Percentiles rank a stretch among this genome's conserved stretches.
phyloP scores from a whole-genome alignment of 768 basidiomycete species.

The Pseudohyphozyma bogoriensis region DNA sequence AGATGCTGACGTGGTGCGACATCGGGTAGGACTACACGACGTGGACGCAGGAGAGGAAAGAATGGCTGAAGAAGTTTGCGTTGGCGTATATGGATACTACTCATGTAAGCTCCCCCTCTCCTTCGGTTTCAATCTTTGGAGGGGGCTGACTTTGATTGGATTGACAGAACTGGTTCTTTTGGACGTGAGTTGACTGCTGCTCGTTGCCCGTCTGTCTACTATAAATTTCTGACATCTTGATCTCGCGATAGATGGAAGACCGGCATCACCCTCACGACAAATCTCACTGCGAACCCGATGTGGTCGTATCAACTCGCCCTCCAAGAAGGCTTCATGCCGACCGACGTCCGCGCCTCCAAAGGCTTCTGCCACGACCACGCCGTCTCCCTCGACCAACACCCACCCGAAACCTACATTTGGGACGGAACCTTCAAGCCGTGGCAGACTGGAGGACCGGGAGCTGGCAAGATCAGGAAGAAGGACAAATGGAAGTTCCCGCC shows the following conservation, averaged over 20 bases:
- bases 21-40: slow-evolving; percentile 50
- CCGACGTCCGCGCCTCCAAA: slow-evolving; percentile 62
- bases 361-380: slow-evolving; percentile 50
- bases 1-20: not conserved
- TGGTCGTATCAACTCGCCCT: slow-evolving; percentile 94
- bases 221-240: not conserved
- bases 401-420: too few species aligned
- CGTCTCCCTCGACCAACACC: too few species aligned
- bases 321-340: slow-evolving; percentile 83
- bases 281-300: slow-evolving; percentile 32
- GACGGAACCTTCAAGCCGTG: not conserved
- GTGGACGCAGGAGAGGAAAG: slow-evolving; percentile 56
- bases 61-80: slow-evolving; percentile 57
- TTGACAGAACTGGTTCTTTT: slow-evolving; percentile 89
- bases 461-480: not conserved
- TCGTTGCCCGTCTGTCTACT: not conserved
- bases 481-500: not conserved
- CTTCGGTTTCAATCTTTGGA: not conserved
- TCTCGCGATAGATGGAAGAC: slow-evolving; percentile 17
- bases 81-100: slow-evolving; percentile 85
- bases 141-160: not conserved
- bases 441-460: not conserved
- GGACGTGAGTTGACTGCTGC: slow-evolving; percentile 71
- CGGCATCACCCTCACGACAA: not conserved
- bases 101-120: slow-evolving; percentile 47